Conservation (phyloP, 345 rosid species). For the Pugionium cornutum region DNA sequence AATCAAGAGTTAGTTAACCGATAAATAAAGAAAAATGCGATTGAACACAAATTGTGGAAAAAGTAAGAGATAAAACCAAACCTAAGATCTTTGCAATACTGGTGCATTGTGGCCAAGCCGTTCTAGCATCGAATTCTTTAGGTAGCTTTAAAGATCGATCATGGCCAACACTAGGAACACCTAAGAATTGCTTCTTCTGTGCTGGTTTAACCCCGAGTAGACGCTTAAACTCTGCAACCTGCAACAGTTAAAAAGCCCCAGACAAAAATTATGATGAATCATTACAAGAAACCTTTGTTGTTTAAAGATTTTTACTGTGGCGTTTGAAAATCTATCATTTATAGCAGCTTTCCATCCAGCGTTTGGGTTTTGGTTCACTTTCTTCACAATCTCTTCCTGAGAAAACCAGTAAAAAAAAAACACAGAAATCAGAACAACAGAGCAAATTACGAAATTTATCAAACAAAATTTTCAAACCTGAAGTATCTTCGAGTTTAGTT, state of each 20-base stretch:
- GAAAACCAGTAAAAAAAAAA: not conserved
- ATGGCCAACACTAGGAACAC: constrained; percentile 64
- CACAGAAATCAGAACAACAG: constrained; percentile 13
- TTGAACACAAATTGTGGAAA: not conserved
- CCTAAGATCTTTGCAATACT: constrained; percentile 85
- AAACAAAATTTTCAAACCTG: constrained; percentile 47
- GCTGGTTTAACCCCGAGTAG: constrained; percentile 80
- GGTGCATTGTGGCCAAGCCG: constrained; percentile 79
- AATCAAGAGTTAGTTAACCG: constrained; percentile 38
- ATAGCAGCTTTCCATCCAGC: constrained; percentile 92
- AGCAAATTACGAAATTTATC: not conserved
- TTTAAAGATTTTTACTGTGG: constrained; percentile 48
- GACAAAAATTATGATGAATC: not conserved
- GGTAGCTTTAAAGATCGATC: constrained; percentile 69
- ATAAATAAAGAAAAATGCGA: constrained; percentile 23
- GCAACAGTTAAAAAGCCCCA: not conserved
- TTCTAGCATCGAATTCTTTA: constrained; percentile 77
- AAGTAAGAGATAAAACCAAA: constrained; percentile 32
- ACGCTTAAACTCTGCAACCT: constrained; percentile 84
- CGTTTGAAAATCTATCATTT: constrained; percentile 68
- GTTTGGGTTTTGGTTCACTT: constrained; percentile 65
- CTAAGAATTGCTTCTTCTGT: constrained; percentile 54
- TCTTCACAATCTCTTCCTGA: constrained; percentile 76
- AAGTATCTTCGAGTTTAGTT: constrained; percentile 70
- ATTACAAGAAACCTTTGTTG: not conserved